Evolutionary conservation across 2,329 filamentous ascomycete species (phyloP).

Genomic region (Beauveria rudraprayagi): DNA sequence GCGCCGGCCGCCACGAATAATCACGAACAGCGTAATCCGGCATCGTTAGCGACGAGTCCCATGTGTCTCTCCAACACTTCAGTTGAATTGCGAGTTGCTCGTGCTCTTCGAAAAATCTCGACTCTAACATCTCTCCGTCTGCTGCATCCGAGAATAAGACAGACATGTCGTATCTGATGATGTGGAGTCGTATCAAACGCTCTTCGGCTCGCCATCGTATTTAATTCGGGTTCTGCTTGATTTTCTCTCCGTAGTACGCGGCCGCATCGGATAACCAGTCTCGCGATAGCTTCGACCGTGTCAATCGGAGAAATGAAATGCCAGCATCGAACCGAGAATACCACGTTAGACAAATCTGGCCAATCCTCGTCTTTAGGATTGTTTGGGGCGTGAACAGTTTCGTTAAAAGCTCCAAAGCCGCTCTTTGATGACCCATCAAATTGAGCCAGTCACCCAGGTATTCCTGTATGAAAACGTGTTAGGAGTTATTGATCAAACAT

Average conservation of each 20-base stretch:
- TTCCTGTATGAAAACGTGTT: slow-evolving; percentile 49
- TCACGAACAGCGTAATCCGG: slow-evolving; percentile 54
- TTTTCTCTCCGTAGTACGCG: slow-evolving; percentile 54
- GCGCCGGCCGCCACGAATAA: slow-evolving; percentile 46
- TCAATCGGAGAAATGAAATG: slow-evolving; percentile 73
- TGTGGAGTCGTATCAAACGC: slow-evolving; percentile 55
- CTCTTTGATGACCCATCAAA: slow-evolving; percentile 83
- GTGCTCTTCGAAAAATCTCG: slow-evolving; percentile 59
- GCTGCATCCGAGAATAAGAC: slow-evolving; percentile 64
- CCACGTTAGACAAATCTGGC: slow-evolving; percentile 75
- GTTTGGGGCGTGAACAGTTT: slow-evolving; percentile 71
- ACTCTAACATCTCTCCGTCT: slow-evolving; percentile 53
- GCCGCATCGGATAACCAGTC: slow-evolving; percentile 69
- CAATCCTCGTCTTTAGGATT: slow-evolving; percentile 60
- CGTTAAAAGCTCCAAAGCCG: slow-evolving; percentile 72
- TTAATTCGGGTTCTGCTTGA: slow-evolving; percentile 50
- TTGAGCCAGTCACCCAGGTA: slow-evolving; percentile 95
- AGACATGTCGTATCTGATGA: slow-evolving; percentile 74
- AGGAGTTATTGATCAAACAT: background rate
- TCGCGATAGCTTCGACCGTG: slow-evolving; percentile 61
- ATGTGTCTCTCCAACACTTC: slow-evolving; percentile 41
- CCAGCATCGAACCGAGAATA: slow-evolving; percentile 84
- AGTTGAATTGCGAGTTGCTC: slow-evolving; percentile 40
- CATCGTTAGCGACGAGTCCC: slow-evolving; percentile 56
- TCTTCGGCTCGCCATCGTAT: slow-evolving; percentile 60